Base-by-base conservation (phyloP, 208 protist genomes). In the Sergeia podlipaevii region DNA sequence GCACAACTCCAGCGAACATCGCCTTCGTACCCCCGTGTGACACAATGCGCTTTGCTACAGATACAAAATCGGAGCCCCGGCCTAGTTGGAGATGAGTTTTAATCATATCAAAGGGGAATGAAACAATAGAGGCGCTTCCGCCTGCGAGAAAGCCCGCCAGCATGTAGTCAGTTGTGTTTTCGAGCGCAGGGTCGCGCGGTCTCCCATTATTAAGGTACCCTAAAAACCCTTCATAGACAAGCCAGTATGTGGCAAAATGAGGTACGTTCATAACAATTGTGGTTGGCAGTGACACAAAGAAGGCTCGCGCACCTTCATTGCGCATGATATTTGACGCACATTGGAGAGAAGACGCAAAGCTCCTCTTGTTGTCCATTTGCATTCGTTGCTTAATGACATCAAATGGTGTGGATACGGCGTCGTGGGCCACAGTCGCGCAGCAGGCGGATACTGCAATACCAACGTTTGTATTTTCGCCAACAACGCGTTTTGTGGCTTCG, bases 381-480 rank as follows among this genome's bases (percentile, higher is more conserved):
- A 97, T 93, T 4, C 90, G 80, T 66, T 98, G 95, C 68, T 98
- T 98, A 7, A 98, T 66, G 6, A 96, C 92, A 58, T 98, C 95
- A 59, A 97, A 96, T 4, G 95, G 95, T 6, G 85, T 96, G 26
- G 89, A 86, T 20, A 97, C 85, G 17, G 68, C 66, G 63, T 98
- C 95, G 67, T 98, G 95, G 2, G 84, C 75, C 5, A 86, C 48
- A 4, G 89, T 93, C 15, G 92, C 91, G 20, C 58, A 66, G 30
- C 70, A 66, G 5, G 83, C 86, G 24, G 83, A 56, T 3, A 67
- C 33, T 0, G 67, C 73, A 37, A 90, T 88, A 11, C 49, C 49
- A 10, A 76, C 4, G 34, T 70, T 77, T 15, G 60, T 61, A 28
- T 82, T 29, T 10, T 71, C 75, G 0, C 74, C 76, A 50, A 92